Evolutionary conservation across 768 basidiomycete species (phyloP), one percentile per base, ranked within the genome.

Genomic region (Cystofilobasidium ferigula): DNA sequence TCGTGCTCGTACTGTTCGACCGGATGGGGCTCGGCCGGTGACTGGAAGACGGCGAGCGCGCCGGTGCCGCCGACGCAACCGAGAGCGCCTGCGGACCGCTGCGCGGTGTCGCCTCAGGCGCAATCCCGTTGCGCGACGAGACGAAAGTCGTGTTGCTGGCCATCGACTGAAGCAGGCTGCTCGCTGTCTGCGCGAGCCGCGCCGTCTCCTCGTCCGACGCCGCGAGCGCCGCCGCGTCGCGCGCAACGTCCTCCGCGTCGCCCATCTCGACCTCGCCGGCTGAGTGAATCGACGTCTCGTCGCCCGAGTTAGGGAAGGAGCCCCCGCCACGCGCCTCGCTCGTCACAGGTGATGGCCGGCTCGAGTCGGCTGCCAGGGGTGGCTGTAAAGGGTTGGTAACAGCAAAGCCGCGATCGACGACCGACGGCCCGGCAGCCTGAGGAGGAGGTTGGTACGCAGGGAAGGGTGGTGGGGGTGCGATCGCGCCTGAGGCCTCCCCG

Each of bases 191-290:
- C 18, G 65, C 65, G 28, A 67, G 60, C 8, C 65, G 45, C 9
- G 45, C 65, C 7, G 60, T 67, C 35, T 61, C 65, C 16, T 61
- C 32, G 53, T 67, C 65, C 58, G 65, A 67, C 7, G 54, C 42
- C 1, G 42, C 34, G 36, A 63, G 35, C 43, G 45, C 45, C 42
- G 51, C 62, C 28, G 48, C 61, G 42, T 59, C 62, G 8, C 60
- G 47, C 2, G 58, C 51, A n/a, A 34, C 59, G 35, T 38, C 40
- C 57, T 59, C 69, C 1, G 22, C 65, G 35, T 65, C 68, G 62
- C 45, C 38, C 57, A 66, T 68, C 32, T 73, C 75, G 40, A 71
- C 62, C 26, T 69, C 72, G 5, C 61, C 72, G 40, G 42, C 54
- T n/a, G n/a, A n/a, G 51, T 57, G 47, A 45, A 66, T 45, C 28